Conservation (phyloP, 1,284 basidiomycete species). For the Heliocybe sulcata region DNA sequence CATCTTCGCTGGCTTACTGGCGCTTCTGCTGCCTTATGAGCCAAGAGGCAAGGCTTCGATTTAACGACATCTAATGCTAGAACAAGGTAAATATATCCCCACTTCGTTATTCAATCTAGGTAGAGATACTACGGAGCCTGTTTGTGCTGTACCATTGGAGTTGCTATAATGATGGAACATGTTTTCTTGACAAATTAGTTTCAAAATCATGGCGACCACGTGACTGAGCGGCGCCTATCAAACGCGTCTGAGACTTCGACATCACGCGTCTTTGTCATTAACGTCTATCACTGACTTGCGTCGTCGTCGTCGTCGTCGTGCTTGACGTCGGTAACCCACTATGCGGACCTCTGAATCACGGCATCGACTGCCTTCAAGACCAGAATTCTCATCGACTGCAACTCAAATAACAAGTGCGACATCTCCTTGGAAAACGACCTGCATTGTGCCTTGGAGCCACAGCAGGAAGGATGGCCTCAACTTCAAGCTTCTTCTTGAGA, state of each 20-base stretch:
- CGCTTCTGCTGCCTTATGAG: constrained; percentile 72
- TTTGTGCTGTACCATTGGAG: too few species aligned
- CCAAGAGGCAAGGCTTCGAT: constrained; percentile 65
- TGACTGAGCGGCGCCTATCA: background rate
- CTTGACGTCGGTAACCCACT: background rate
- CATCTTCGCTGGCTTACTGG: constrained; percentile 54
- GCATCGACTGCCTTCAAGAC: background rate
- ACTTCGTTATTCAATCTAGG: background rate
- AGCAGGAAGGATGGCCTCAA: background rate
- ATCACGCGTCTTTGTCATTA: background rate
- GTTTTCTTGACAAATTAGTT: too few species aligned
- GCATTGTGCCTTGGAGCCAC: too few species aligned
- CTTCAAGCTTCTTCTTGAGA: background rate
- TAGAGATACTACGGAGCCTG: background rate
- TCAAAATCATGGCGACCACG: background rate
- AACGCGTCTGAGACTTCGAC: background rate
- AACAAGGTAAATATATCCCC: background rate
- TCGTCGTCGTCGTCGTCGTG: background rate
- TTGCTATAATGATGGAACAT: too few species aligned
- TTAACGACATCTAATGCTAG: constrained; percentile 19
- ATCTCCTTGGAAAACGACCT: too few species aligned
- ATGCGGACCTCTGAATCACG: background rate
- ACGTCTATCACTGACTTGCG: background rate
- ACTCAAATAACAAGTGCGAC: too few species aligned
- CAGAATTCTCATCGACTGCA: too few species aligned